Conservation (phyloP, 257 asterid genomes). For the Jacaranda copaia region DNA sequence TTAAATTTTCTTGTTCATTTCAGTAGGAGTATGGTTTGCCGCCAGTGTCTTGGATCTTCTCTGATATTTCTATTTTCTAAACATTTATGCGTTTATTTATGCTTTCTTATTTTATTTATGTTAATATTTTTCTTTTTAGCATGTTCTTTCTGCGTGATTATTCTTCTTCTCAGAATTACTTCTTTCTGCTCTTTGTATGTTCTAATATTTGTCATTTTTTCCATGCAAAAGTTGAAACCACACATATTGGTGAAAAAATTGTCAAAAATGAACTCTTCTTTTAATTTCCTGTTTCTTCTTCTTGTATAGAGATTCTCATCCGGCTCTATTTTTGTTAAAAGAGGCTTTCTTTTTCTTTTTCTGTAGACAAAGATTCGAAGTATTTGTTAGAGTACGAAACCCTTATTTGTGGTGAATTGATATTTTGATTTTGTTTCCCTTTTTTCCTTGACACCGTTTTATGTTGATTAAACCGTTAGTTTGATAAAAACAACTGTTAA, state of each 20-base stretch:
- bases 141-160: conserved; percentile 1
- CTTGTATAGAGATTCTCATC: conserved; percentile 8
- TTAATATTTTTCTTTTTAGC: background rate
- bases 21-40: conserved; percentile 12
- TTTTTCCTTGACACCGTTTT: background rate
- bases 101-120: too few relatives aligned
- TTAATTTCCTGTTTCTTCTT: background rate
- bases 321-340: conserved; percentile 15
- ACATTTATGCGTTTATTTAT: background rate
- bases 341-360: background rate
- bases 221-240: conserved; percentile 34
- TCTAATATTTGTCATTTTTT: background rate
- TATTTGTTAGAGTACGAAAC: background rate
- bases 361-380: background rate
- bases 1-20: background rate
- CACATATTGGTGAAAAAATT: background rate
- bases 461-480: conserved; percentile 1
- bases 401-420: background rate
- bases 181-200: background rate
- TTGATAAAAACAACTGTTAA: background rate
- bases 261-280: background rate
- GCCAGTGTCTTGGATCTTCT: conserved; percentile 36
- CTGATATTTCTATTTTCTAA: background rate
- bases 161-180: background rate
- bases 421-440: background rate